Base-by-base conservation (phyloP, 2,329 filamentous ascomycete genomes). In the Blastomyces emzantsi region DNA sequence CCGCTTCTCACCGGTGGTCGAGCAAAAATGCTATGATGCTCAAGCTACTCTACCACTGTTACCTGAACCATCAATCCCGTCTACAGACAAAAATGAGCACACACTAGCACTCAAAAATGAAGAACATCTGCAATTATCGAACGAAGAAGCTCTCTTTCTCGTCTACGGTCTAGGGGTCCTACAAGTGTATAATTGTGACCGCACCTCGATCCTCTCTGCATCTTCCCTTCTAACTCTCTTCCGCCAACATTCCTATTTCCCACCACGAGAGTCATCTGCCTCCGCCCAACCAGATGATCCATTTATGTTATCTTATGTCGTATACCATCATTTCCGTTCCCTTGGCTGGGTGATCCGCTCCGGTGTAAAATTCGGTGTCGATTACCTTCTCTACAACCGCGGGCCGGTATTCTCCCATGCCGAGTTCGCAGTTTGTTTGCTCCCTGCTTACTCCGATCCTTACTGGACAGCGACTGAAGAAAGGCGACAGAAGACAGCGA, bases 281-380 rank as follows among this genome's bases (percentile, higher is more conserved):
- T 72, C 76, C 13, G 80, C 91, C 2, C 80, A 83, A 19, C 86
- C 91, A 0, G 91, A 96, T 73, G 90, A 96, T 70, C 83, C 85
- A 0, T 99, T 99, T 75, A 79, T 97, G 25, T 75, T 96, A 0
- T 87, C 90, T 64, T 99, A 97, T 71, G 87, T 86, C 15, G 90
- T 90, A 22, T 99, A 96, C 74, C 94, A 99, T 73, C 93, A 99
- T 74, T 99, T 96, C 78, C 88, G 94, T 47, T 96, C 92, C 0
- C 81, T 97, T 0, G 94, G 94, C 30, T 99, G 94, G 93, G 90
- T 97, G 0, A 89, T 95, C 0, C 88, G 95, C 17, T 87, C 90
- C 5, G 95, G 94, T 45, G 87, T 96, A 73, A 99, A 99, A 73
- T 99, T 99, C 70, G 90, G 90, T 28, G 90, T 92, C 11, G 94